A percentile compares a stretch with the other conserved stretches of the same genome.
These are phyloP conservation scores for Alternaria triticina DNA, from an alignment of 2,329 filamentous ascomycete genomes.

Conservation along the genomic window DNA sequence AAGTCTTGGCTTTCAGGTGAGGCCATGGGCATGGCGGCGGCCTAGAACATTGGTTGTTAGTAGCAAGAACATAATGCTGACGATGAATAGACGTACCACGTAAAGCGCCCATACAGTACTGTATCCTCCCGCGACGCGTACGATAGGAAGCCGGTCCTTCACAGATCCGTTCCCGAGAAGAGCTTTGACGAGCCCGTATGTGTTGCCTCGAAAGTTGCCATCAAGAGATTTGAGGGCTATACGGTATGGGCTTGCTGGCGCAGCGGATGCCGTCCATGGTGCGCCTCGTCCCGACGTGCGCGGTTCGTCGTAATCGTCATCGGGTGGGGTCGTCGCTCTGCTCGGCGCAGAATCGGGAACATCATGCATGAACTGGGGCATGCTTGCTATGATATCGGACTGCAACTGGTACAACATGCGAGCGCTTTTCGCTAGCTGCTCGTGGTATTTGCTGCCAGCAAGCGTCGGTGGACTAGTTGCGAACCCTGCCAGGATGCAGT, in stretches of 20 bases:
- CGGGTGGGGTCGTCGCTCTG: neutral
- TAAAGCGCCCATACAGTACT: conserved; percentile 43
- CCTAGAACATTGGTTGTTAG: conserved; percentile 1
- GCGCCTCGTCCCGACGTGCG: neutral
- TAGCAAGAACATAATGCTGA: neutral
- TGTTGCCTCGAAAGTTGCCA: conserved; percentile 29
- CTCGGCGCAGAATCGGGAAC: conserved; percentile 26
- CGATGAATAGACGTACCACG: conserved; percentile 8
- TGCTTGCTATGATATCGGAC: conserved; percentile 42
- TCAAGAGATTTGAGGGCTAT: conserved; percentile 20
- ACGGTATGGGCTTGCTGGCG: neutral
- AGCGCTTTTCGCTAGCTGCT: conserved; percentile 31
- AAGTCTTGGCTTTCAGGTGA: conserved; percentile 32
- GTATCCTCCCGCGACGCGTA: conserved; percentile 41
- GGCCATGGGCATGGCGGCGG: conserved; percentile 37
- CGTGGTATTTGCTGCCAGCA: conserved; percentile 21
- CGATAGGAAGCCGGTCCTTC: conserved; percentile 34
- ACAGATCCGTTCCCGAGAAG: conserved; percentile 1
- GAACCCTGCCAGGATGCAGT: conserved; percentile 35
- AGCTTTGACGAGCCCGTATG: neutral
- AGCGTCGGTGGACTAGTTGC: conserved; percentile 35
- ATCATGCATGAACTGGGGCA: conserved; percentile 45
- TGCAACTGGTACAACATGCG: conserved; percentile 33
- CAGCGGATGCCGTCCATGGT: neutral
- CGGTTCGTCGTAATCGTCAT: neutral